These are phyloP conservation scores for Emergomyces africanus DNA, from an alignment of 2,329 filamentous ascomycete genomes.

Conservation along the genomic window DNA sequence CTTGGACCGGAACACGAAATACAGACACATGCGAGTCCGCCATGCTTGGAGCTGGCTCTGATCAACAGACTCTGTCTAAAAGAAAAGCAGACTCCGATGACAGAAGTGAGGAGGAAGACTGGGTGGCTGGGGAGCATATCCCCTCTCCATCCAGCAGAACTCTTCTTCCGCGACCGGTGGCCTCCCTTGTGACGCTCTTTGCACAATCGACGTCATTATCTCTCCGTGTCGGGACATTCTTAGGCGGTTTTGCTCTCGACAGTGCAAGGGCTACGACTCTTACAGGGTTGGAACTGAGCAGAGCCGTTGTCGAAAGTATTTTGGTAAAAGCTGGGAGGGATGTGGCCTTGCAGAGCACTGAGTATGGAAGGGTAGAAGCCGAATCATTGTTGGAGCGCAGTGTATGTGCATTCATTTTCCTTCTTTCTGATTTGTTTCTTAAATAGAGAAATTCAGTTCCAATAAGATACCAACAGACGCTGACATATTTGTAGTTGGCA, in stretches of 20 bases:
- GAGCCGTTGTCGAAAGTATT: conserved; percentile 33
- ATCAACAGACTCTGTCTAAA: neutral
- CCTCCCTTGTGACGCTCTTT: conserved; percentile 31
- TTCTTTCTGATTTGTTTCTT: neutral
- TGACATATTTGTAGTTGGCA: conserved; percentile 22
- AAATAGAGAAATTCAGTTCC: neutral
- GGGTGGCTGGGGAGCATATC: neutral
- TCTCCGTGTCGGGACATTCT: conserved; percentile 31
- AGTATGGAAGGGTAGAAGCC: conserved; percentile 28
- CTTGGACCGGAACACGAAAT: neutral
- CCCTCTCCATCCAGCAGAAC: conserved; percentile 13
- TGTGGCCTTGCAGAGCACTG: conserved; percentile 34
- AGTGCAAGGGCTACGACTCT: conserved; percentile 32
- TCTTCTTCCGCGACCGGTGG: conserved; percentile 31
- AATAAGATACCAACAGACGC: conserved; percentile 5
- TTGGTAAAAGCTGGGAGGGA: conserved; percentile 33
- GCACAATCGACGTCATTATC: conserved; percentile 34
- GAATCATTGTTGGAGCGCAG: conserved; percentile 34
- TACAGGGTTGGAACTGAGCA: conserved; percentile 32
- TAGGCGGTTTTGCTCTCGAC: conserved; percentile 32
- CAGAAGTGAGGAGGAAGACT: neutral
- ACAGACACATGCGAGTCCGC: neutral
- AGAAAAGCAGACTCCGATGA: neutral
- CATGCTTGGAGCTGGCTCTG: conserved; percentile 1
- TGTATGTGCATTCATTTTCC: conserved; percentile 19